Evolutionary conservation across 225 moss, liverwort and hornwort species (phyloP).

Genomic region (Marchantia polymorpha): DNA sequence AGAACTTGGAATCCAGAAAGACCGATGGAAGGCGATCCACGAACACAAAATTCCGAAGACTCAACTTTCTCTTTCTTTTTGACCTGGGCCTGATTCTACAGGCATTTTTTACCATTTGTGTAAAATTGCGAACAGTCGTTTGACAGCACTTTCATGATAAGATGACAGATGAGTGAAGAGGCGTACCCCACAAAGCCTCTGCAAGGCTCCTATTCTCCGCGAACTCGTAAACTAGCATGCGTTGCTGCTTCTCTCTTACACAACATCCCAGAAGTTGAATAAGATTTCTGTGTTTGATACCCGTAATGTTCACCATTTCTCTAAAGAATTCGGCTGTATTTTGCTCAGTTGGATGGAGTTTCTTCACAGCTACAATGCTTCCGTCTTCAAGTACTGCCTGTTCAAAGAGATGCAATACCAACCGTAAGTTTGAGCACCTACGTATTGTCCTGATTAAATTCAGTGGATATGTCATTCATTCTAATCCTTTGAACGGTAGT

Average conservation of each 20-base stretch:
- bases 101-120: too few relatives aligned
- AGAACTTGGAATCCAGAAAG: too few relatives aligned
- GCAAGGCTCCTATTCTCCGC: conserved; percentile 19
- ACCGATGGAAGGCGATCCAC: too few relatives aligned
- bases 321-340: conserved; percentile 25
- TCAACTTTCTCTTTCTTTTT: too few relatives aligned
- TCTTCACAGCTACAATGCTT: conserved; percentile 21
- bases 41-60: too few relatives aligned
- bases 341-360: background rate
- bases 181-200: conserved; percentile 4
- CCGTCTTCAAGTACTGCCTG: conserved; percentile 21
- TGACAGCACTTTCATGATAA: too few relatives aligned
- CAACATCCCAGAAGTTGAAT: conserved; percentile 33
- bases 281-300: conserved; percentile 27
- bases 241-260: conserved; percentile 17
- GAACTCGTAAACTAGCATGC: conserved; percentile 18
- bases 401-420: background rate
- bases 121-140: too few relatives aligned
- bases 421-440: background rate
- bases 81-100: too few relatives aligned
- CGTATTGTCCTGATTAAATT: too few relatives aligned
- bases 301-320: conserved; percentile 28
- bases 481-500: too few relatives aligned
- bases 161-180: too few relatives aligned
- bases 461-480: too few relatives aligned